A percentile compares a stretch with the other conserved stretches of the same genome.
phyloP scores from a whole-genome alignment of 2,329 filamentous ascomycete genomes.

The Mollisiaceae sp. region DNA sequence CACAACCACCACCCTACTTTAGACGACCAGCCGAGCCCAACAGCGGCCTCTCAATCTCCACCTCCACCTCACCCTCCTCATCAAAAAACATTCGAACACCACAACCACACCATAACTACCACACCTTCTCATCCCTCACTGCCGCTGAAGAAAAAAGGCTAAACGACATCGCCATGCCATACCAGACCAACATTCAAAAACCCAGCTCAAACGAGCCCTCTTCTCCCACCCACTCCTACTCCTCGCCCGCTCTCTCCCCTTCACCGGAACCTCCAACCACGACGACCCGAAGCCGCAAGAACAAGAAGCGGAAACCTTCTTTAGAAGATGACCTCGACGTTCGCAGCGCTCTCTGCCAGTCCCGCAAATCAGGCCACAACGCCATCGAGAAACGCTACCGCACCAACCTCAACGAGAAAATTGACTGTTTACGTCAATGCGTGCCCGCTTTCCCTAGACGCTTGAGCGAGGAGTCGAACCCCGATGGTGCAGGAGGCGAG shows the following conservation, averaged over 20 bases:
- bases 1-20: neutral
- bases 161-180: conserved; percentile 29
- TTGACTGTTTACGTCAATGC: conserved; percentile 25
- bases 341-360: conserved; percentile 21
- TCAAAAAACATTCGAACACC: conserved; percentile 7
- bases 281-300: conserved; percentile 24
- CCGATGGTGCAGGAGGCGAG: neutral
- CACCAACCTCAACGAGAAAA: conserved; percentile 35
- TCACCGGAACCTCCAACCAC: conserved; percentile 18
- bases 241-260: conserved; percentile 16
- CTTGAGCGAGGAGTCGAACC: conserved; percentile 1
- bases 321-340: conserved; percentile 13
- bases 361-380: conserved; percentile 28
- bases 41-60: neutral
- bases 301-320: conserved; percentile 24
- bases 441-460: conserved; percentile 21
- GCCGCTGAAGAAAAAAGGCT: conserved; percentile 23
- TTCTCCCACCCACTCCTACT: conserved; percentile 12
- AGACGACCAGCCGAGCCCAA: neutral
- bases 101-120: conserved; percentile 15
- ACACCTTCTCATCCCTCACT: conserved; percentile 23
- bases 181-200: neutral
- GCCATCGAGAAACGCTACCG: conserved; percentile 31
- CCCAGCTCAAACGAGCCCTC: neutral
- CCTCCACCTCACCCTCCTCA: conserved; percentile 3